These are phyloP conservation scores for Aspergillus haitiensis DNA, from an alignment of 495 filamentous ascomycete species.

Conservation along the genomic window DNA sequence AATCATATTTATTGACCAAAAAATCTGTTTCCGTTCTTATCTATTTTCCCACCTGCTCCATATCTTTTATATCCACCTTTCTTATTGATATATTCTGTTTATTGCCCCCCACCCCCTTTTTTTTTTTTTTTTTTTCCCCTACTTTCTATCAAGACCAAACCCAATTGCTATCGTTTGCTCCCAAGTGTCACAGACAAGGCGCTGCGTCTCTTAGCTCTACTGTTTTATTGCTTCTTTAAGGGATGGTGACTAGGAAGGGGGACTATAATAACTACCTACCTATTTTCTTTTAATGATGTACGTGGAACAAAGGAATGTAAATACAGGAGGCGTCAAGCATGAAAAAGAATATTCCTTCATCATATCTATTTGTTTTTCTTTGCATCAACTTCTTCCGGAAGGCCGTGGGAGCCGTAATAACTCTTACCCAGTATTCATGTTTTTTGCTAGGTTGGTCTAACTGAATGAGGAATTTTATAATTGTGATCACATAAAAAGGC, in stretches of 20 bases:
- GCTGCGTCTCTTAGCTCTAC: conserved; percentile 9
- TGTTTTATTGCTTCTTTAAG: conserved; percentile 11
- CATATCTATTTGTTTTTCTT: background rate
- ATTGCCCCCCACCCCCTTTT: background rate
- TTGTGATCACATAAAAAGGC: too few species aligned
- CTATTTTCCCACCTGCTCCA: conserved; percentile 9
- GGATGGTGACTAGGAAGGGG: conserved; percentile 16
- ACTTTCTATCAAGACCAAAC: background rate
- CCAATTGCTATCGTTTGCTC: conserved; percentile 4
- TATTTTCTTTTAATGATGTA: conserved; percentile 30
- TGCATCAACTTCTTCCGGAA: too few species aligned
- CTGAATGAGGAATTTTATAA: too few species aligned
- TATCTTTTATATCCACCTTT: conserved; percentile 1
- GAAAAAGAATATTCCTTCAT: conserved; percentile 19
- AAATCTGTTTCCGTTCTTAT: conserved; percentile 1
- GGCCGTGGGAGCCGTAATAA: too few species aligned
- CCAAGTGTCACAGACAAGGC: background rate
- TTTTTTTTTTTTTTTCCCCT: conserved; percentile 18
- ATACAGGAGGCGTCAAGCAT: conserved; percentile 29
- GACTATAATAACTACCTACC: conserved; percentile 19
- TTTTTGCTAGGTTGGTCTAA: too few species aligned
- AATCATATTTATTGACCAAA: too few species aligned
- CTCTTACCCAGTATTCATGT: too few species aligned
- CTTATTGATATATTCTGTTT: background rate
- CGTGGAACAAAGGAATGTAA: conserved; percentile 41